A percentile compares a stretch with the other conserved stretches of the same genome.
These are phyloP conservation scores for Amoebophrya sp. DNA, from an alignment of 169 alveolate genomes.

Conservation along the genomic window DNA sequence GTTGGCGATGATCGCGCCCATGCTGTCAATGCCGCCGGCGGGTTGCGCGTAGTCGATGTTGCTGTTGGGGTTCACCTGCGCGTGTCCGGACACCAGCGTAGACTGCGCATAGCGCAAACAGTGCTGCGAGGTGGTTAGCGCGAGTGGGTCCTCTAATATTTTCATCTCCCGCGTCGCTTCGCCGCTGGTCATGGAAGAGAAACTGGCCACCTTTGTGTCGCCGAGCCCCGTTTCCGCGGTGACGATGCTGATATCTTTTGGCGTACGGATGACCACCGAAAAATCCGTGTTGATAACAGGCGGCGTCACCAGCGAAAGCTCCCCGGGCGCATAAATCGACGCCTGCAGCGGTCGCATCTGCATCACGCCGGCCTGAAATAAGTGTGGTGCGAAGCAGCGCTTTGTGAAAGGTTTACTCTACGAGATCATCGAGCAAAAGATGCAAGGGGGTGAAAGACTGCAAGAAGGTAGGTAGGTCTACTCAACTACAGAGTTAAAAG, in stretches of 20 bases:
- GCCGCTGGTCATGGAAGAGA: not conserved
- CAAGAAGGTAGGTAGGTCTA: too few relatives aligned
- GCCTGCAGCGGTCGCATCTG: not conserved
- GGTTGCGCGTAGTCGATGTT: slow-evolving; percentile 7
- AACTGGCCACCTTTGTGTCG: not conserved
- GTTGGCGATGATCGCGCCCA: not conserved
- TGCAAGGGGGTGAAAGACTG: too few relatives aligned
- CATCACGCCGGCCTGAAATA: slow-evolving; percentile 2
- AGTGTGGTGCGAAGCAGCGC: too few relatives aligned
- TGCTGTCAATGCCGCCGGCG: not conserved
- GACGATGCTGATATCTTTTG: not conserved
- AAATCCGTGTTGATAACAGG: not conserved
- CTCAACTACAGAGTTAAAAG: too few relatives aligned
- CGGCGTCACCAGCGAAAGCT: not conserved
- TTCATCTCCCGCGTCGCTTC: slow-evolving; percentile 11
- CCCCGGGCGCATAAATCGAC: not conserved
- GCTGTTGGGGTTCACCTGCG: slow-evolving; percentile 6
- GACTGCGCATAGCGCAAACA: not conserved
- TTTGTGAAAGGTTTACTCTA: too few relatives aligned
- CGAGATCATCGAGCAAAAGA: too few relatives aligned
- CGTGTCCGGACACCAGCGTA: not conserved
- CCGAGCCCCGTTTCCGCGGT: not conserved
- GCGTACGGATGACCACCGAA: not conserved
- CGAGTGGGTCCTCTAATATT: not conserved
- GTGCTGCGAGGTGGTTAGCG: not conserved